A percentile compares a stretch with the other conserved stretches of the same genome.
Conservation (phyloP, 2,329 filamentous ascomycete genomes). For the Diplodia corticola region DNA sequence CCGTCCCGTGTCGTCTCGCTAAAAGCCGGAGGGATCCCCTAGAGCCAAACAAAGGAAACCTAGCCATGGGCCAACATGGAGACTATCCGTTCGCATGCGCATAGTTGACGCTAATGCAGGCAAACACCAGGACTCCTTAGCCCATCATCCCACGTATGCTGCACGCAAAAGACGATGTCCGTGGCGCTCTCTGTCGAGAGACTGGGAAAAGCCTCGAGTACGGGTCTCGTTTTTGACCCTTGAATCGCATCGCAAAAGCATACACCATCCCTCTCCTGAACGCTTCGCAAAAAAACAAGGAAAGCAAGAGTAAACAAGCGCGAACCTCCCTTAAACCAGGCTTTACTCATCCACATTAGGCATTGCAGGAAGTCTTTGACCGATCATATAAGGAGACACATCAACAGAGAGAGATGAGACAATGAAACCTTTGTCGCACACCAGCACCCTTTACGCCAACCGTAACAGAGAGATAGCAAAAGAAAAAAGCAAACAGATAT, state of each 20-base stretch:
- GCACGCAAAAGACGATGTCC: neutral
- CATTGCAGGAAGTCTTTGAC: slow-evolving; percentile 7
- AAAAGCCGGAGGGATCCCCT: neutral
- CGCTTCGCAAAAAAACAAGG: neutral
- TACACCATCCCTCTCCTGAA: neutral
- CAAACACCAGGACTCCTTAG: neutral
- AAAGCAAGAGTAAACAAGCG: neutral
- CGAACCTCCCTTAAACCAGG: neutral
- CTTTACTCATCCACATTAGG: slow-evolving; percentile 19
- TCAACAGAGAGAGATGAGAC: neutral
- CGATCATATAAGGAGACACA: neutral
- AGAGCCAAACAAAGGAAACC: neutral
- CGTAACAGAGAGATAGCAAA: neutral
- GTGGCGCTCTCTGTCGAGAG: neutral
- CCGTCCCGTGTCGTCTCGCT: neutral
- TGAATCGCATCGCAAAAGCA: neutral
- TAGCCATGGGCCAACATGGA: neutral
- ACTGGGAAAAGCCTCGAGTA: neutral
- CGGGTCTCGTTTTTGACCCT: neutral
- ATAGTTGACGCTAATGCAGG: slow-evolving; percentile 6
- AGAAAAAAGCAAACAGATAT: slow-evolving; percentile 16
- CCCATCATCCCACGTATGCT: neutral
- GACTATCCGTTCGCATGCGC: neutral
- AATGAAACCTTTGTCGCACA: neutral
- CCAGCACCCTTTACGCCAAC: neutral